Evolutionary conservation across 2,329 filamentous ascomycete genomes (phyloP).

Genomic region (Aspergillus ruber): DNA sequence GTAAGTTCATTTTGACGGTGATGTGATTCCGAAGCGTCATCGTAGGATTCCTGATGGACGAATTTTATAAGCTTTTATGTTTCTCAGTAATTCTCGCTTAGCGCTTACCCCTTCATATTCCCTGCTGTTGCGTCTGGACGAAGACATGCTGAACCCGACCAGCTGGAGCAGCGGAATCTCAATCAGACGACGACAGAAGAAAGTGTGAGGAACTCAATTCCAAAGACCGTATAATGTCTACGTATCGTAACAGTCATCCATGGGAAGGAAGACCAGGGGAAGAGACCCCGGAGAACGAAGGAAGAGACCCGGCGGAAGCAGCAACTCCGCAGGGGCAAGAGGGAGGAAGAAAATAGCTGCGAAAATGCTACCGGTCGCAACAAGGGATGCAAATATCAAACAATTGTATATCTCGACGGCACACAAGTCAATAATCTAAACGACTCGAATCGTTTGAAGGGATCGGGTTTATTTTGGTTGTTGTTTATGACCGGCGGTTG

Average conservation of each 20-base stretch:
- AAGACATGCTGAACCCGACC: constrained; percentile 25
- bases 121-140: constrained; percentile 33
- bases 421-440: too few relatives aligned
- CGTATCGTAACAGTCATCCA: not conserved
- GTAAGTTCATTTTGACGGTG: constrained; percentile 19
- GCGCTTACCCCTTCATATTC: constrained; percentile 38
- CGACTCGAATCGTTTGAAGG: not conserved
- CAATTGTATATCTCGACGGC: too few relatives aligned
- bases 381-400: too few relatives aligned
- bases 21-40: constrained; percentile 61
- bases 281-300: not conserved
- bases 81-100: not conserved
- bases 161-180: constrained; percentile 4
- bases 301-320: constrained; percentile 2
- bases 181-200: constrained; percentile 1
- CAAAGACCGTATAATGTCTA: not conserved
- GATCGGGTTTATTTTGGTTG: not conserved
- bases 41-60: constrained; percentile 62
- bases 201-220: not conserved
- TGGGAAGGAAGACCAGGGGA: not conserved
- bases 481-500: not conserved
- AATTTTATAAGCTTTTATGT: constrained; percentile 7
- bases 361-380: not conserved
- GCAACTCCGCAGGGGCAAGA: constrained; percentile 4
- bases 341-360: not conserved